Base-by-base conservation (phyloP, 1,139 yeast species). In the Suhomyces ambrosiae region DNA sequence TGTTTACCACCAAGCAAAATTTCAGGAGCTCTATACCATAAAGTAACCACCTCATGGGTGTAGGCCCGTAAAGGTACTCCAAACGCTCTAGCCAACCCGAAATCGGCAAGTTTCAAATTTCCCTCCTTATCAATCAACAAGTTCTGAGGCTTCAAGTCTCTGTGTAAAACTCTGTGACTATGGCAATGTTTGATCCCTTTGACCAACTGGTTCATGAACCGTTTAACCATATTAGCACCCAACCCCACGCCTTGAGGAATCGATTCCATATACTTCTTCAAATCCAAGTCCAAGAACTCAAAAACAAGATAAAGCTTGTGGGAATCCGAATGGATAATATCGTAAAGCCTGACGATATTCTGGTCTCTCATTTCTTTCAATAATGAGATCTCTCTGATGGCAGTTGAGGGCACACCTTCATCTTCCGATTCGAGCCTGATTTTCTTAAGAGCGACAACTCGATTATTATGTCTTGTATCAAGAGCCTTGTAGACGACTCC, bases 1-100 rank as follows among this genome's bases (percentile, higher is more conserved):
- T 92, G 97, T 50, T 95, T 88, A 16, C 97, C 97, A 22, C 99
- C 99, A 27, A 92, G 73, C 47, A 92, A 71, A 43, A 92, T 88
- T 60, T 92, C 99, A 1, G 99, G 99, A 1, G 97, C 90, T 50
- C 99, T 76, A 64, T 92, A 92, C 99, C 99, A 92, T 51, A 94
- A 71, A 0, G 99, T 92, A 38, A 94, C 98, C 44, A 92, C 97
- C 60, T 92, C 97, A 65, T 90, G 97, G 9, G 98, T 90, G 60
- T 90, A 92, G 2, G 97, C 96, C 58, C 97, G 77, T 46, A 92
- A 70, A 1, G 98, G 98, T 8, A 92, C 97, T 36, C 98, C 98
- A 65, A 88, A 90, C 1, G 97, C 97, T 46, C 98, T 72, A 1
- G 99, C 99, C 41, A 92, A 74, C 12, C 99, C 99, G 59, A 92